Evolutionary conservation across 2,329 filamentous ascomycete genomes (phyloP).

Genomic region (Xylaria sp.): DNA sequence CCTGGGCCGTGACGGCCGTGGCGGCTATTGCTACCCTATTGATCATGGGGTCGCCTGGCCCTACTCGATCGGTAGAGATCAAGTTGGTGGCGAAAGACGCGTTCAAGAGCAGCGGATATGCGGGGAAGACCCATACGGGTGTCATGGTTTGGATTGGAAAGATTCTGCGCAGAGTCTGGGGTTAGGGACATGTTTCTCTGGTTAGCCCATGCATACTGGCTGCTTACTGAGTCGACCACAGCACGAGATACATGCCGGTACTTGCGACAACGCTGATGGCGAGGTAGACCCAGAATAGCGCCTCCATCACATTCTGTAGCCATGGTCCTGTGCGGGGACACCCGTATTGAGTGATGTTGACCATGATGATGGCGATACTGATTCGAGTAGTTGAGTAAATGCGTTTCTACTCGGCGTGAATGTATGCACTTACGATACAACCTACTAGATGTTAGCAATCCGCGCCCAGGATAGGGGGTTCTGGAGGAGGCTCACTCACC

Average conservation of each 20-base stretch:
- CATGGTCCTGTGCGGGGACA: conserved; percentile 69
- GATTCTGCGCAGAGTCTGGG: conserved; percentile 49
- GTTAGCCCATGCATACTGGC: neutral
- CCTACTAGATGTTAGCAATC: neutral
- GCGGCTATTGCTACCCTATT: conserved; percentile 60
- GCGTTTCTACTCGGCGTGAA: conserved; percentile 2
- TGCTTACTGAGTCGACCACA: conserved; percentile 69
- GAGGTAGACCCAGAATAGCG: conserved; percentile 80
- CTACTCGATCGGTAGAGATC: conserved; percentile 54
- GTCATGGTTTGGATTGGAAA: conserved; percentile 84
- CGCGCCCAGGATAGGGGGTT: neutral
- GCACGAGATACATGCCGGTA: conserved; percentile 76
- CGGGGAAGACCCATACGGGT: conserved; percentile 87
- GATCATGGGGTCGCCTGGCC: conserved; percentile 45
- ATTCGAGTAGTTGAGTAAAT: conserved; percentile 39
- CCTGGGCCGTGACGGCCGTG: conserved; percentile 62
- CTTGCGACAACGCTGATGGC: conserved; percentile 74
- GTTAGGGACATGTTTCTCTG: conserved; percentile 4
- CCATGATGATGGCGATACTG: conserved; percentile 78
- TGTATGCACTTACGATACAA: conserved; percentile 11
- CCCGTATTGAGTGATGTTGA: conserved; percentile 83
- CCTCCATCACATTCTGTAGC: conserved; percentile 68
- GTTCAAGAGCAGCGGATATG: conserved; percentile 81
- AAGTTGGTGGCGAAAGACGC: conserved; percentile 75
- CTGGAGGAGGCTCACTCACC: conserved; percentile 52